A percentile compares a stretch with the other conserved stretches of the same genome.
Conservation (phyloP, 352 stramenopile genomes). For the Globisporangium paroecandrum region DNA sequence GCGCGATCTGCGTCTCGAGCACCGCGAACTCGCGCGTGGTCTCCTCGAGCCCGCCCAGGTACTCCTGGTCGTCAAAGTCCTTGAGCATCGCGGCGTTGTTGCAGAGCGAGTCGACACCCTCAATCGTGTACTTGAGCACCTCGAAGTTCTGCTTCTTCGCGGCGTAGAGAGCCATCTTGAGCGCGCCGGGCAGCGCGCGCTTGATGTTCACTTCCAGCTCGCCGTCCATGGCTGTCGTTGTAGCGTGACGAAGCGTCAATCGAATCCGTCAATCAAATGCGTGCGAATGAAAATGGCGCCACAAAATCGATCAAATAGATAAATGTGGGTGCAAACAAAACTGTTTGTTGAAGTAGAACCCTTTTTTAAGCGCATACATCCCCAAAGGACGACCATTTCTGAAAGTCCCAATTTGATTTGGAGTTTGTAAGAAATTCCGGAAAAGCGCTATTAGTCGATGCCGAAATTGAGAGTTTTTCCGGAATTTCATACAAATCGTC, state of each 20-base stretch:
- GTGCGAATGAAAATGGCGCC: background rate
- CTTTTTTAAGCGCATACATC: no score
- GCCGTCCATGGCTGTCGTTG: constrained; percentile 32
- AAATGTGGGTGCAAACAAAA: no score
- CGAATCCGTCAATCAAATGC: background rate
- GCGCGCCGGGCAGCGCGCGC: constrained; percentile 54
- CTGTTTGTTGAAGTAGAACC: no score
- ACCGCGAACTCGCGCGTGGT: constrained; percentile 68
- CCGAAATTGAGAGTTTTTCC: no score
- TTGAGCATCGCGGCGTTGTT: constrained; percentile 68
- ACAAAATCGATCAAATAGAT: no score
- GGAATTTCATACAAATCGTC: no score
- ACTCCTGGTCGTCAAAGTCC: constrained; percentile 52
- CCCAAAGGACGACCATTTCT: no score
- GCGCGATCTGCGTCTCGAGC: constrained; percentile 55
- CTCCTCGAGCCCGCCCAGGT: constrained; percentile 53
- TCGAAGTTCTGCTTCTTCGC: constrained; percentile 76
- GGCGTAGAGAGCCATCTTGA: constrained; percentile 76
- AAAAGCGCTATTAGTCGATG: no score
- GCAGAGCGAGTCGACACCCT: constrained; percentile 61
- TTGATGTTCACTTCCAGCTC: constrained; percentile 60
- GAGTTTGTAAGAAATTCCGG: no score
- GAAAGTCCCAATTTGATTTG: no score
- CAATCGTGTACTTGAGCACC: constrained; percentile 68
- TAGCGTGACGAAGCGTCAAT: background rate